Evolutionary conservation across 306 rosid genomes (phyloP).

Genomic region (Prunus kanzakura): DNA sequence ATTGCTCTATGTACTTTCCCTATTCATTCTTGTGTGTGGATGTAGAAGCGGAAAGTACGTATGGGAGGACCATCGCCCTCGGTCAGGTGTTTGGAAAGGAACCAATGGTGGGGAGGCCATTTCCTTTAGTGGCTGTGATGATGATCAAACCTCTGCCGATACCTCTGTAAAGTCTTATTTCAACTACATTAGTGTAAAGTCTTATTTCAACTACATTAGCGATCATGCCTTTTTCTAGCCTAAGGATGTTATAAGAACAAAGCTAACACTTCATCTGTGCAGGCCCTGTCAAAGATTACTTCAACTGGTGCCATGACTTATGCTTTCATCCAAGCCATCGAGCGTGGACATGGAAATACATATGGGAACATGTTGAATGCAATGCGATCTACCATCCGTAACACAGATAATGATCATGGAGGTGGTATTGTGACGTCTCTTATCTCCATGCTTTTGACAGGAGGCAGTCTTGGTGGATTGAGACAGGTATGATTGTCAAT

Average conservation of each 20-base stretch:
- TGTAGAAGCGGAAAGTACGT: conserved; percentile 34
- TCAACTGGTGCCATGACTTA: conserved; percentile 49
- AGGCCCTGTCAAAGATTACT: conserved; percentile 36
- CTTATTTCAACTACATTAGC: not conserved
- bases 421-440: conserved; percentile 36
- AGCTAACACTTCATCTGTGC: conserved; percentile 1
- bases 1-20: not conserved
- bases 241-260: not conserved
- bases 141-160: conserved; percentile 47
- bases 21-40: not conserved
- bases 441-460: conserved; percentile 34
- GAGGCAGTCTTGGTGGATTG: conserved; percentile 29
- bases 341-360: conserved; percentile 36
- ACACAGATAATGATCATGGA: conserved; percentile 8
- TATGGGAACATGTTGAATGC: conserved; percentile 37
- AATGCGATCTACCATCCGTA: conserved; percentile 34
- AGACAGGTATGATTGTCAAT: conserved; percentile 27
- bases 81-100: conserved; percentile 46
- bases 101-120: conserved; percentile 48
- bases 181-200: conserved; percentile 12
- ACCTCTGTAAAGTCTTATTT: conserved; percentile 23
- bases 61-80: conserved; percentile 58
- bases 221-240: not conserved
- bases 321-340: conserved; percentile 43
- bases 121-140: conserved; percentile 56